Conservation (phyloP, 225 moss, liverwort and hornwort species). For the Sphagnum tenellum region DNA sequence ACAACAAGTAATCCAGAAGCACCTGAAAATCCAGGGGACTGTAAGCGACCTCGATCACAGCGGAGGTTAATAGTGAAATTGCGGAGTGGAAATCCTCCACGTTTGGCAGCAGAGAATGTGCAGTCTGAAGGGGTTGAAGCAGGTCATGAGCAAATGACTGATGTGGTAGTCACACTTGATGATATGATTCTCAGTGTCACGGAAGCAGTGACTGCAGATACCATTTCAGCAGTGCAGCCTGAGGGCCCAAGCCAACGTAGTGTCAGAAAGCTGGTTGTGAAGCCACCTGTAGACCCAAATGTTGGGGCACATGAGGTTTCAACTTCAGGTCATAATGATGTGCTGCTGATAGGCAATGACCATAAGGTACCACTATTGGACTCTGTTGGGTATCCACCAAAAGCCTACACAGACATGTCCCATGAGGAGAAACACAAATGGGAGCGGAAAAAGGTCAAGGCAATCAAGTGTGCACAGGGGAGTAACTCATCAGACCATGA, state of each 20-base stretch:
- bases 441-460: constrained; percentile 92
- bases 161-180: background rate
- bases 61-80: constrained; percentile 78
- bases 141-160: constrained; percentile 3
- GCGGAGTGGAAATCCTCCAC: constrained; percentile 40
- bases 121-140: constrained; percentile 20
- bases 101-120: constrained; percentile 17
- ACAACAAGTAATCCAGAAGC: constrained; percentile 12
- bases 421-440: constrained; percentile 35
- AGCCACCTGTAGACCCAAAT: constrained; percentile 48
- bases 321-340: constrained; percentile 20
- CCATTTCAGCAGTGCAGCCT: background rate
- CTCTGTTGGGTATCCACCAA: constrained; percentile 28
- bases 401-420: constrained; percentile 7
- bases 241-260: constrained; percentile 9
- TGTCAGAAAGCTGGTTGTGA: constrained; percentile 58
- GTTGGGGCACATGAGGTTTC: constrained; percentile 19
- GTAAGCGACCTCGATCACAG: constrained; percentile 84
- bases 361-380: constrained; percentile 13
- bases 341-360: constrained; percentile 16
- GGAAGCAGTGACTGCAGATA: no score
- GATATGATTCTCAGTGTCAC: background rate
- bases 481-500: constrained; percentile 28
- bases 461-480: constrained; percentile 53
- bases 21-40: constrained; percentile 70